Base-by-base conservation (phyloP, 1,139 yeast species). In the Geotrichum cucujoidarum region DNA sequence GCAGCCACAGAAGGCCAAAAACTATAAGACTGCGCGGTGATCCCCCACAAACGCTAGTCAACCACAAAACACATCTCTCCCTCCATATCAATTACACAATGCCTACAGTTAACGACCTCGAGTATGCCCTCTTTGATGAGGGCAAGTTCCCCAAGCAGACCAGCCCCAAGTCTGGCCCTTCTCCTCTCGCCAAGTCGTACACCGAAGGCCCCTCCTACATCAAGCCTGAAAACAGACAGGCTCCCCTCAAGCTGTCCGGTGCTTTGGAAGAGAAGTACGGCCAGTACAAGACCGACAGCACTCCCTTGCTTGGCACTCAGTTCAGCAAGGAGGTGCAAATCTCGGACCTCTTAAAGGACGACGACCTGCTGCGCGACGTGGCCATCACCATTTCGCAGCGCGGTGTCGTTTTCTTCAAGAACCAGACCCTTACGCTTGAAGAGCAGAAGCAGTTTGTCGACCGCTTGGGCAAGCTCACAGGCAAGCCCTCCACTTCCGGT, bases 371-470 rank as follows among this genome's bases (percentile, higher is more conserved):
- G 47, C 67, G 66, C 40, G 88, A 82, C 55, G 71, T 82, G 54
- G 86, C 88, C 0, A 70, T 80, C 35, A 69, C 75, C 20, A 80
- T 78, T 34, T 83, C 83, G 20, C 75, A 78, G 63, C 73, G 85
- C 56, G 88, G 88, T 42, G 83, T 81, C 43, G 80, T 80, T 27
- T 76, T 81, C 13, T 82, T 82, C 67, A 73, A 85, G 62, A 73
- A 78, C 56, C 89, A 82, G 63, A 74, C 76, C 50, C 81, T 83
- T 56, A 74, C 80, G 52, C 75, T 76, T 43, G 68, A 69, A 31
- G 65, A 77, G 52, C 80, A 76, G 61, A 70, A 72, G 58, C 68
- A 73, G 17, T 76, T 75, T 60, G 83, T 78, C 14, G 67, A 68
- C 48, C 74, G 80, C 57, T 80, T 73, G 54, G 88, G 88, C 16